phyloP scores from a whole-genome alignment of 2,329 filamentous ascomycete genomes.

The Penicillium verrucosum region DNA sequence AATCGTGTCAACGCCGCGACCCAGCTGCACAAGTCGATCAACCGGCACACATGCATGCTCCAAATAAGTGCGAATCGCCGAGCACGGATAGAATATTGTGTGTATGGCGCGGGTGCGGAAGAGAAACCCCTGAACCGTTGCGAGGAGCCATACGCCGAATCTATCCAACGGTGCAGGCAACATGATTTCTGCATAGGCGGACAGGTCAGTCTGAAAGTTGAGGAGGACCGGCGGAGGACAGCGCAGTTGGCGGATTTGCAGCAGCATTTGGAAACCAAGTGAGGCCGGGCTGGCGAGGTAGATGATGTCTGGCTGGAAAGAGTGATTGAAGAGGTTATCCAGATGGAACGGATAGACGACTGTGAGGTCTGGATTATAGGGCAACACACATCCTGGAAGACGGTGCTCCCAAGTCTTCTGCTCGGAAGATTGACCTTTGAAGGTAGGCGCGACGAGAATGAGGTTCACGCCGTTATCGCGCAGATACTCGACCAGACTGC shows the following conservation, averaged over 20 bases:
- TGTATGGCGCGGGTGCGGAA: constrained; percentile 61
- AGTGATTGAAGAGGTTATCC: constrained; percentile 57
- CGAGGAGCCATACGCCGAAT: constrained; percentile 61
- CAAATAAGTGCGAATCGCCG: constrained; percentile 61
- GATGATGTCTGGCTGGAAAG: constrained; percentile 65
- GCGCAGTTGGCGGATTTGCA: constrained; percentile 62
- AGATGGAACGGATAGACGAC: constrained; percentile 68
- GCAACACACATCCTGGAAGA: constrained; percentile 62
- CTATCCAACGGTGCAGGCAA: constrained; percentile 61
- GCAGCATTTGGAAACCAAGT: constrained; percentile 66
- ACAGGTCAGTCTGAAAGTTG: constrained; percentile 35
- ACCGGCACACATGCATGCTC: constrained; percentile 54
- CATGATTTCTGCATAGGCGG: constrained; percentile 67
- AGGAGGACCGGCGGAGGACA: constrained; percentile 30
- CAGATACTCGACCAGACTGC: constrained; percentile 66
- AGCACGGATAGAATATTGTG: constrained; percentile 67
- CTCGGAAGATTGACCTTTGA: not conserved
- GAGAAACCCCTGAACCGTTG: constrained; percentile 63
- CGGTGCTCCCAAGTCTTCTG: constrained; percentile 51
- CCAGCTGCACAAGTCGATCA: constrained; percentile 59
- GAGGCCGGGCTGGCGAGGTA: constrained; percentile 69
- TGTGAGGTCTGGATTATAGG: constrained; percentile 69
- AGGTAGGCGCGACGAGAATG: constrained; percentile 60
- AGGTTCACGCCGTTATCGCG: constrained; percentile 62
- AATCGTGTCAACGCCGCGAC: constrained; percentile 63